Percentiles rank a stretch among this genome's conserved stretches.
phyloP scores from a whole-genome alignment of 495 filamentous ascomycete species.

The Polyplosphaeria fusca region DNA sequence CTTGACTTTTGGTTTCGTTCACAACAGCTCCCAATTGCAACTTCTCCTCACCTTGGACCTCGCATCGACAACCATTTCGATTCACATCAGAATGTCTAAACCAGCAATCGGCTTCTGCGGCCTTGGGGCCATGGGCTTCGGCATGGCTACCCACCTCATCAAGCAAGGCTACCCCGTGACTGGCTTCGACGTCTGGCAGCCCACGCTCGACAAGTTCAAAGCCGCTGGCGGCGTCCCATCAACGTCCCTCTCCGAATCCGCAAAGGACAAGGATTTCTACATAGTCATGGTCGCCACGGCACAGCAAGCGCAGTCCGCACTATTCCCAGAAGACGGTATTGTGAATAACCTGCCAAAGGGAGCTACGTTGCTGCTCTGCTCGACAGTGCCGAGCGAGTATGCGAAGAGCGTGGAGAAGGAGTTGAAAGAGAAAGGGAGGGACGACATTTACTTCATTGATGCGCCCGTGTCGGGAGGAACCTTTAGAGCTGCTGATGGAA shows the following conservation, averaged over 20 bases:
- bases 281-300: constrained; percentile 80
- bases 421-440: constrained; percentile 52
- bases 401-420: constrained; percentile 57
- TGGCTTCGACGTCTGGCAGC: constrained; percentile 71
- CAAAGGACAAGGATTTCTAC: constrained; percentile 57
- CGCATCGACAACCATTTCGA: too few relatives aligned
- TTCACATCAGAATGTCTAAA: constrained; percentile 26
- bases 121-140: constrained; percentile 86
- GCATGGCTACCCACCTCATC: constrained; percentile 77
- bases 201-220: constrained; percentile 68
- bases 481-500: constrained; percentile 67
- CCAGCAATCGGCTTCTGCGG: constrained; percentile 70
- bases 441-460: constrained; percentile 69
- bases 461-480: constrained; percentile 77
- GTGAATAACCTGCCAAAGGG: constrained; percentile 49
- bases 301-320: constrained; percentile 61
- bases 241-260: constrained; percentile 61
- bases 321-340: constrained; percentile 59
- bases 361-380: constrained; percentile 66
- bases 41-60: neutral
- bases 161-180: constrained; percentile 65
- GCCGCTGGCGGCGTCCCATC: constrained; percentile 62
- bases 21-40: too few relatives aligned
- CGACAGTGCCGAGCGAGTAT: constrained; percentile 69
- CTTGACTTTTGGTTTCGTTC: too few relatives aligned